phyloP scores from a whole-genome alignment of 768 basidiomycete species.

The Agrocybe chaxingu region DNA sequence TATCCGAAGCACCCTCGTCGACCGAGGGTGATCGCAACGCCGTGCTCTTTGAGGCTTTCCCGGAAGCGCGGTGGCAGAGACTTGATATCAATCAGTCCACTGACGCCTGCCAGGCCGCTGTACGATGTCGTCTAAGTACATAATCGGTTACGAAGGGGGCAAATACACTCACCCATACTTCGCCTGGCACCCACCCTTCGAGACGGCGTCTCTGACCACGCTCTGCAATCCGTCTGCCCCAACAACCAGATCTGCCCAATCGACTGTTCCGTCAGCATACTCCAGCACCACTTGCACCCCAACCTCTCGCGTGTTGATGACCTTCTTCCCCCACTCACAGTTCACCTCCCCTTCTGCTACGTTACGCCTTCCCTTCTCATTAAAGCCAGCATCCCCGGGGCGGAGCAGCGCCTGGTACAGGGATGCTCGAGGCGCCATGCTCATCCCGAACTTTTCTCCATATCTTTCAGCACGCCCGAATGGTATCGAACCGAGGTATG shows the following conservation, averaged over 20 bases:
- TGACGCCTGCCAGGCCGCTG: conserved; percentile 34
- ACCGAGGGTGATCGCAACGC: conserved; percentile 36
- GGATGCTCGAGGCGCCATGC: conserved; percentile 29
- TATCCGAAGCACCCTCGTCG: conserved; percentile 36
- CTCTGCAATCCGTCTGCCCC: conserved; percentile 39
- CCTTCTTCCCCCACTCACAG: conserved; percentile 25
- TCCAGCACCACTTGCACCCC: conserved; percentile 18
- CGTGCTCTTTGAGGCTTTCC: conserved; percentile 23
- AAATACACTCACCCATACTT: conserved; percentile 15
- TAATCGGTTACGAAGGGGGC: background rate
- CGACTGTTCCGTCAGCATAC: conserved; percentile 28
- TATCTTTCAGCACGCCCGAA: conserved; percentile 27
- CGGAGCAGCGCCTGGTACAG: conserved; percentile 31
- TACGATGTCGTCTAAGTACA: background rate
- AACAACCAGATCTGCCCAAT: conserved; percentile 33
- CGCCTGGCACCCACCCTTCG: conserved; percentile 20
- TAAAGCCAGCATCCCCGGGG: too few species aligned
- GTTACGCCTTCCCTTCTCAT: conserved; percentile 7
- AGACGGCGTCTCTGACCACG: conserved; percentile 28
- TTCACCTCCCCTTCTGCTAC: conserved; percentile 22
- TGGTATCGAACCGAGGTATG: conserved; percentile 26
- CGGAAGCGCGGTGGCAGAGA: conserved; percentile 24
- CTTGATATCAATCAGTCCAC: conserved; percentile 33
- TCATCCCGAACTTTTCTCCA: conserved; percentile 21
- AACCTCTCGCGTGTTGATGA: conserved; percentile 14